These are phyloP conservation scores for Taphrina flavorubra DNA, from an alignment of 1,139 yeast genomes.

Conservation along the genomic window DNA sequence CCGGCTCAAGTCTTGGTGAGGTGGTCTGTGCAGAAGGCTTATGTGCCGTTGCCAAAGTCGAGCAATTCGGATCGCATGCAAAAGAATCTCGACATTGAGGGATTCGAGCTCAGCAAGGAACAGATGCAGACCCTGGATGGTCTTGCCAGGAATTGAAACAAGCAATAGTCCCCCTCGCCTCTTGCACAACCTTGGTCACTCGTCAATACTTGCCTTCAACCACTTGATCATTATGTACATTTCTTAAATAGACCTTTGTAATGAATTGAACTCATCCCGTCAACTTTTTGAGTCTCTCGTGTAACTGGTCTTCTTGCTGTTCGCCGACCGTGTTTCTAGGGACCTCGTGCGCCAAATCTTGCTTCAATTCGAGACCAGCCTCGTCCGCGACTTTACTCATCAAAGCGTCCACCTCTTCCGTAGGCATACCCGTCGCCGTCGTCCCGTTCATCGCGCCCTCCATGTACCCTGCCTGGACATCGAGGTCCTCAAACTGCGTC, in stretches of 20 bases:
- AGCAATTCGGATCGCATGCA: conserved; percentile 64
- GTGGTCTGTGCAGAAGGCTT: conserved; percentile 58
- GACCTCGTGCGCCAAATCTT: conserved; percentile 58
- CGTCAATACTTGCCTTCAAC: too few relatives aligned
- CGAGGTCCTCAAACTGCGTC: conserved; percentile 92
- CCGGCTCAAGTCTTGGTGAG: conserved; percentile 57
- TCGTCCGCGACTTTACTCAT: conserved; percentile 97
- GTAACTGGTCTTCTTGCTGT: conserved; percentile 28
- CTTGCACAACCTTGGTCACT: too few relatives aligned
- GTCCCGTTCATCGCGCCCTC: conserved; percentile 61
- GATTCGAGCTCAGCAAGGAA: conserved; percentile 60
- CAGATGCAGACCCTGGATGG: conserved; percentile 56
- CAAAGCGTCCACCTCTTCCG: conserved; percentile 90
- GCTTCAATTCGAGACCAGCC: conserved; percentile 92
- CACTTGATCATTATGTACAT: too few relatives aligned
- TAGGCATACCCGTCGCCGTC: conserved; percentile 88
- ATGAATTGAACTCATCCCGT: conserved; percentile 1
- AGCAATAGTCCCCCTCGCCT: neutral
- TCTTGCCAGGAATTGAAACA: conserved; percentile 31
- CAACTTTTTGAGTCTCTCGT: conserved; percentile 33
- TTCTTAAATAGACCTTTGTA: too few relatives aligned
- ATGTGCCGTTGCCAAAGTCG: conserved; percentile 76
- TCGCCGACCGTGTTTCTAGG: conserved; percentile 29
- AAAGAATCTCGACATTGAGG: conserved; percentile 61
- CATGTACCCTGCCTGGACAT: conserved; percentile 90